Conservation (phyloP, 1,139 yeast species). For the Insectozyma bohioensis region DNA sequence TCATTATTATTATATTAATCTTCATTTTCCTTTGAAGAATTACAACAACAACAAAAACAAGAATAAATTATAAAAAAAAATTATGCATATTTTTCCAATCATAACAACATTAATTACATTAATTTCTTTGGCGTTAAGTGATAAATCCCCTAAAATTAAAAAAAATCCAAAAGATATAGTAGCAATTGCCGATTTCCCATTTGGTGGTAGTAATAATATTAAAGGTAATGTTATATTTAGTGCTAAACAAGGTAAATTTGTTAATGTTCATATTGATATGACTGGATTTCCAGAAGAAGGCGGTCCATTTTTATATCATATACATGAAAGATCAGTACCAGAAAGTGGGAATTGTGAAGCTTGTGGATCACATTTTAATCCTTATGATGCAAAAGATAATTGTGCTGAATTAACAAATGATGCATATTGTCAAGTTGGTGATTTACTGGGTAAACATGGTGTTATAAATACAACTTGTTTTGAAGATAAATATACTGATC, state of each 20-base stretch:
- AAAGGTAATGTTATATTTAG: slow-evolving; percentile 53
- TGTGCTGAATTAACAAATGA: slow-evolving; percentile 50
- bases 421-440: slow-evolving; percentile 58
- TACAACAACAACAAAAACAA: not conserved
- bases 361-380: slow-evolving; percentile 54
- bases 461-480: slow-evolving; percentile 55
- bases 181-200: slow-evolving; percentile 59
- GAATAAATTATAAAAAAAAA: not conserved
- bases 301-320: slow-evolving; percentile 62
- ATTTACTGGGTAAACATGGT: slow-evolving; percentile 65
- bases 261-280: slow-evolving; percentile 60
- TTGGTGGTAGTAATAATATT: slow-evolving; percentile 36
- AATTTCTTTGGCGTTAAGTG: slow-evolving; percentile 6
- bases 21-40: slow-evolving; percentile 12
- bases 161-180: slow-evolving; percentile 47
- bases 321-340: slow-evolving; percentile 51
- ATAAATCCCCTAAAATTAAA: slow-evolving; percentile 38
- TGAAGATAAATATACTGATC: slow-evolving; percentile 53
- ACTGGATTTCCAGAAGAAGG: slow-evolving; percentile 55
- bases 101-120: slow-evolving; percentile 5
- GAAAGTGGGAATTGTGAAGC: slow-evolving; percentile 45
- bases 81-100: slow-evolving; percentile 6
- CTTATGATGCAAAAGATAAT: slow-evolving; percentile 45
- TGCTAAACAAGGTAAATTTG: slow-evolving; percentile 44
- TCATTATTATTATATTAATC: slow-evolving; percentile 10